These are phyloP conservation scores for Suillus cothurnatus DNA, from an alignment of 768 basidiomycete genomes.

Conservation along the genomic window DNA sequence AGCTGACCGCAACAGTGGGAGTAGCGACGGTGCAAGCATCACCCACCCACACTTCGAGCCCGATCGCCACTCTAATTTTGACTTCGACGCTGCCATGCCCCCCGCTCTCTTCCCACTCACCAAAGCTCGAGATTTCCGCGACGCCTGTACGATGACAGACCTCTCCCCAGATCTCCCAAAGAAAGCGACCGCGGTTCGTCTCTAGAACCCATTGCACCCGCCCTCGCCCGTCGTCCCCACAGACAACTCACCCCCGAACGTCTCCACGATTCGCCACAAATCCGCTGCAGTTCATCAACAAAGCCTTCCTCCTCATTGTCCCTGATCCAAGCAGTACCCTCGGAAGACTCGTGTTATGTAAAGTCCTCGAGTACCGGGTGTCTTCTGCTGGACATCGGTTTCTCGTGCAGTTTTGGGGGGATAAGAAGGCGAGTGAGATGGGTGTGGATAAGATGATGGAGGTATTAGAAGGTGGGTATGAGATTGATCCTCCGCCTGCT, in stretches of 20 bases:
- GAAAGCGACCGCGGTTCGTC: background rate
- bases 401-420: slow-evolving; percentile 3
- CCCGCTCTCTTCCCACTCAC: background rate
- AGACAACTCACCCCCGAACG: slow-evolving; percentile 5
- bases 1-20: background rate
- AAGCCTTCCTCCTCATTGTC: slow-evolving; percentile 5
- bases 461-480: background rate
- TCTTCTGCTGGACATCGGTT: background rate
- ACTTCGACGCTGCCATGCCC: background rate
- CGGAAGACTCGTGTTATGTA: background rate
- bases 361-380: background rate
- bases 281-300: background rate
- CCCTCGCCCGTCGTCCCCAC: slow-evolving; percentile 4
- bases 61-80: background rate
- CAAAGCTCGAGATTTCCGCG: background rate
- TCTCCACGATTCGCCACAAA: background rate
- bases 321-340: background rate
- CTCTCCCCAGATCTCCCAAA: background rate
- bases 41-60: background rate
- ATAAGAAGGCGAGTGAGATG: background rate
- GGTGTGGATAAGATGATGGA: background rate
- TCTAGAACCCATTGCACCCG: background rate
- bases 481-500: slow-evolving; percentile 3
- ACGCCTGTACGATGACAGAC: slow-evolving; percentile 3
- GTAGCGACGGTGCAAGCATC: background rate